Conservation (phyloP, 1,284 basidiomycete species). For the Fereydounia khargensis region DNA sequence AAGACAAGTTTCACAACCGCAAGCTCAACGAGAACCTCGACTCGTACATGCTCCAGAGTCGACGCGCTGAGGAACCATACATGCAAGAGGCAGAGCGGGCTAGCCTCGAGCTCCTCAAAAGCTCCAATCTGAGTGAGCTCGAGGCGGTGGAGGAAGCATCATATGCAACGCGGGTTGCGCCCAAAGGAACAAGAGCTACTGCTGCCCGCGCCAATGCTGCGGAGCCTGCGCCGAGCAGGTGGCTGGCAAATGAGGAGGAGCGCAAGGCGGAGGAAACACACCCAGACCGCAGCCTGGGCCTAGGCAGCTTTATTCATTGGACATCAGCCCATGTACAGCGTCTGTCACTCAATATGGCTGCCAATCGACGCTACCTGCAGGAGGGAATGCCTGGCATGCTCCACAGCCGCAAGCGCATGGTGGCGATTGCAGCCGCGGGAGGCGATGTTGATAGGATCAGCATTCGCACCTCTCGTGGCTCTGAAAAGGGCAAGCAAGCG, state of each 20-base stretch:
- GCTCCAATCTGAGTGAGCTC: slow-evolving; percentile 15
- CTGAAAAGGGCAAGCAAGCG: background rate
- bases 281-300: slow-evolving; percentile 17
- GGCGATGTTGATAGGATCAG: slow-evolving; percentile 3
- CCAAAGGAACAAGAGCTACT: slow-evolving; percentile 4
- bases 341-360: slow-evolving; percentile 18
- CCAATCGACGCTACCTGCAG: slow-evolving; percentile 18
- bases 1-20: too few relatives aligned
- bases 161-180: background rate
- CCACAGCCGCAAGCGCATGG: slow-evolving; percentile 13
- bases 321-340: slow-evolving; percentile 22
- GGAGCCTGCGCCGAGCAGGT: slow-evolving; percentile 14
- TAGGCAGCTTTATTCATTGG: slow-evolving; percentile 26
- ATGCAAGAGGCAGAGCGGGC: slow-evolving; percentile 9
- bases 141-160: slow-evolving; percentile 10
- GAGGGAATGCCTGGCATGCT: slow-evolving; percentile 20
- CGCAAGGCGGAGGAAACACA: slow-evolving; percentile 12
- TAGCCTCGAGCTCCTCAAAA: slow-evolving; percentile 13
- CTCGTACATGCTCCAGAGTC: too few relatives aligned
- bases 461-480: background rate
- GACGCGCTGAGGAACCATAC: too few relatives aligned
- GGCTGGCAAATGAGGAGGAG: slow-evolving; percentile 3
- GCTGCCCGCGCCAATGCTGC: too few relatives aligned
- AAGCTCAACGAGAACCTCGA: slow-evolving; percentile 13
- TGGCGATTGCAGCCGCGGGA: slow-evolving; percentile 8